Evolutionary conservation across 2,329 filamentous ascomycete genomes (phyloP).

Genomic region (Fusarium annulatum): DNA sequence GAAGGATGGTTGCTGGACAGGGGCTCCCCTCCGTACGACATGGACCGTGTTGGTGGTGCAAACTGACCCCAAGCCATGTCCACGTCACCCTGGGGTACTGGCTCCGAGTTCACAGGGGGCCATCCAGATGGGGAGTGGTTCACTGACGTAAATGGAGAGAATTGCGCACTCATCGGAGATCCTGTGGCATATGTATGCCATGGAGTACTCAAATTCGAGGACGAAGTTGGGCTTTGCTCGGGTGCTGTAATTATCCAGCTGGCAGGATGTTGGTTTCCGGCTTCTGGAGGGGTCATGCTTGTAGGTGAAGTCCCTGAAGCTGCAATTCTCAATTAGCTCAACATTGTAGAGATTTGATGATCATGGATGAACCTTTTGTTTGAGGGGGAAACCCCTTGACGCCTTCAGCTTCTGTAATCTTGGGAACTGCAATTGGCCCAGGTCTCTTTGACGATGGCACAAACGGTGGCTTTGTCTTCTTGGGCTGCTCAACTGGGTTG

Average conservation of each 20-base stretch:
- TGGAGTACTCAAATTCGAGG: conserved; percentile 55
- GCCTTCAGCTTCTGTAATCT: conserved; percentile 53
- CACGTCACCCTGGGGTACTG: conserved; percentile 53
- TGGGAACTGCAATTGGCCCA: conserved; percentile 57
- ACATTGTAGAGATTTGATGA: conserved; percentile 20
- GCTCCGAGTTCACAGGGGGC: conserved; percentile 52
- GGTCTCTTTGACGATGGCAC: conserved; percentile 58
- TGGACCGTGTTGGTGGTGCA: conserved; percentile 57
- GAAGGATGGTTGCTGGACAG: conserved; percentile 49
- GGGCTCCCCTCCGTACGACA: conserved; percentile 61
- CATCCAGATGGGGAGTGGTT: conserved; percentile 55
- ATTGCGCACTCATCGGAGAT: conserved; percentile 62
- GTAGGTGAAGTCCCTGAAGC: conserved; percentile 22
- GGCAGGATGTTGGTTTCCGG: conserved; percentile 52
- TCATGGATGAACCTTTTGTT: conserved; percentile 53
- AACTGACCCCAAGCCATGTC: conserved; percentile 58
- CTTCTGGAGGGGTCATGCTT: conserved; percentile 39
- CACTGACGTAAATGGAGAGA: conserved; percentile 61
- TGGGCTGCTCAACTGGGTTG: conserved; percentile 55
- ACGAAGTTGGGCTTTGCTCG: conserved; percentile 53
- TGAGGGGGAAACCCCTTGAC: conserved; percentile 54
- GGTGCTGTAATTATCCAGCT: conserved; percentile 60
- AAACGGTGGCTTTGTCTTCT: conserved; percentile 52
- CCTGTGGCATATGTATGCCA: conserved; percentile 65
- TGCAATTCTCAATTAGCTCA: conserved; percentile 15